phyloP scores from a whole-genome alignment of 1,139 yeast genomes.

The Scheffersomyces parashehatae region DNA sequence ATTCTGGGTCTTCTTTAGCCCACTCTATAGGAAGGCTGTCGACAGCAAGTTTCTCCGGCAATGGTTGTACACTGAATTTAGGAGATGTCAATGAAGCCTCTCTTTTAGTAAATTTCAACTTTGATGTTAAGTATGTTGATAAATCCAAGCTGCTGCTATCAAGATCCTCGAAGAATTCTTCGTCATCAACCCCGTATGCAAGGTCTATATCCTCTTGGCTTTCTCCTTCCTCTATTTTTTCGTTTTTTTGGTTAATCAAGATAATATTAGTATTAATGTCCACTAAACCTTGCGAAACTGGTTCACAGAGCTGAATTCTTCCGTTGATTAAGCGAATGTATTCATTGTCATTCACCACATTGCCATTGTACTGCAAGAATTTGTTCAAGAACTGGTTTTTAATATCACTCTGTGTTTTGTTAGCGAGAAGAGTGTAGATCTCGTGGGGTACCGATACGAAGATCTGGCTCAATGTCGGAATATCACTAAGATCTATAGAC shows the following conservation, averaged over 20 bases:
- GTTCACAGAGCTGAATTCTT: slow-evolving; percentile 63
- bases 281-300: slow-evolving; percentile 67
- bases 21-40: slow-evolving; percentile 25
- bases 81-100: slow-evolving; percentile 3
- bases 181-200: slow-evolving; percentile 7
- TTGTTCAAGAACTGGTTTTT: slow-evolving; percentile 29
- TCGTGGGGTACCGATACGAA: slow-evolving; percentile 47
- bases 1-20: slow-evolving; percentile 44
- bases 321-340: slow-evolving; percentile 48
- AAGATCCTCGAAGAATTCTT: slow-evolving; percentile 6
- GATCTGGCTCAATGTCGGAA: slow-evolving; percentile 32
- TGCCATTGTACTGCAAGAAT: slow-evolving; percentile 29
- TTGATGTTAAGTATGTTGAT: slow-evolving; percentile 36
- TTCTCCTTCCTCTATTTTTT: slow-evolving; percentile 8
- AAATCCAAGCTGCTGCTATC: slow-evolving; percentile 27
- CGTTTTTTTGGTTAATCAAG: slow-evolving; percentile 42
- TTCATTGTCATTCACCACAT: slow-evolving; percentile 36
- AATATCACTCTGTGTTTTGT: slow-evolving; percentile 23
- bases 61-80: slow-evolving; percentile 27
- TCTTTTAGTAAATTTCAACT: slow-evolving; percentile 24
- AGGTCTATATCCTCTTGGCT: slow-evolving; percentile 5
- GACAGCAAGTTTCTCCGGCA: slow-evolving; percentile 29
- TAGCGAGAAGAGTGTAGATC: slow-evolving; percentile 39
- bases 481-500: slow-evolving; percentile 24
- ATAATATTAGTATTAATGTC: slow-evolving; percentile 48